These are phyloP conservation scores for Teratosphaeria nubilosa DNA, from an alignment of 2,329 filamentous ascomycete genomes.

Conservation along the genomic window DNA sequence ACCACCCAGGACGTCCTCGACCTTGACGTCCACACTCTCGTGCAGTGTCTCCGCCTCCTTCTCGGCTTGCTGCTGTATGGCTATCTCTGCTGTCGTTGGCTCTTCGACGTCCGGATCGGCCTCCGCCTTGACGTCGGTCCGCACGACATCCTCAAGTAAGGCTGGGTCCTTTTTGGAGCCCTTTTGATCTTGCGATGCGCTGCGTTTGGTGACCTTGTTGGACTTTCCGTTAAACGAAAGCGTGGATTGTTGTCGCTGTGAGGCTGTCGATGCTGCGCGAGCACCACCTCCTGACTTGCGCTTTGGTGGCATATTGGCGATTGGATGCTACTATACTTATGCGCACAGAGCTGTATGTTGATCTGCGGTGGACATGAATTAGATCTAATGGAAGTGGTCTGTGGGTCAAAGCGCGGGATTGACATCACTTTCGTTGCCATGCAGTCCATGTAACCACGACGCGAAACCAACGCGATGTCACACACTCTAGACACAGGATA, in stretches of 20 bases:
- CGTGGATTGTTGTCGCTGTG: conserved; percentile 43
- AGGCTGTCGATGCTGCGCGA: conserved; percentile 39
- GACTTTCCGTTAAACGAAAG: conserved; percentile 51
- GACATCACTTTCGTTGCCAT: not conserved
- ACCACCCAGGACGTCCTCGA: conserved; percentile 22
- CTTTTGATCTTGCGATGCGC: conserved; percentile 26
- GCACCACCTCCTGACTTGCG: conserved; percentile 18
- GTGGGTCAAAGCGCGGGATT: not conserved
- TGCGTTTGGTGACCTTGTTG: conserved; percentile 46
- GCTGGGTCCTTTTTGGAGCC: conserved; percentile 29
- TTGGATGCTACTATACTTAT: not conserved
- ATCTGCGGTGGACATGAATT: not conserved
- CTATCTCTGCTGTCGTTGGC: conserved; percentile 30
- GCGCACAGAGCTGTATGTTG: not conserved
- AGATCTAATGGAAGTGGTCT: not conserved
- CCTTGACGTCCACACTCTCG: conserved; percentile 9
- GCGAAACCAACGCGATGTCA: not conserved
- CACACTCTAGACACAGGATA: not conserved
- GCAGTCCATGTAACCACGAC: not conserved
- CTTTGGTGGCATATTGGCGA: conserved; percentile 6
- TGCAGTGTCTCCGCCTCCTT: conserved; percentile 22
- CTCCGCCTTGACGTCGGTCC: conserved; percentile 18
- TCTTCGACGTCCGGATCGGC: conserved; percentile 19
- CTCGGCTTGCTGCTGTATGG: conserved; percentile 29
- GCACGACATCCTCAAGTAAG: conserved; percentile 23